Evolutionary conservation across 176 grass and related monocot species (phyloP).

Genomic region (Oryza meridionalis): DNA sequence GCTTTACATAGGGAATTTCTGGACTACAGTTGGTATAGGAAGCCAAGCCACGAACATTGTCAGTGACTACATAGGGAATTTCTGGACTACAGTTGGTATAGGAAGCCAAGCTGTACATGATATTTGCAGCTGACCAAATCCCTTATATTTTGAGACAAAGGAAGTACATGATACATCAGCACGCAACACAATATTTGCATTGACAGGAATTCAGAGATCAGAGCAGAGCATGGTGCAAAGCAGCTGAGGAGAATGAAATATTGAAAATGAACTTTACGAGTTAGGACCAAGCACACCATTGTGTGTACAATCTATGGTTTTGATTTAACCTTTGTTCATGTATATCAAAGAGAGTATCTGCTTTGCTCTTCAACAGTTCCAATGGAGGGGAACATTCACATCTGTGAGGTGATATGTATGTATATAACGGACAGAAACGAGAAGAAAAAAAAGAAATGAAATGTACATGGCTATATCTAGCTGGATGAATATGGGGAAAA

Average conservation of each 20-base stretch:
- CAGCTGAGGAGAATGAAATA: background rate
- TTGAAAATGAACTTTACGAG: background rate
- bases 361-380: slow-evolving; percentile 37
- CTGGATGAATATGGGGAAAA: slow-evolving; percentile 38
- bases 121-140: too few relatives aligned
- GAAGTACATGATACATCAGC: background rate
- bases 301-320: slow-evolving; percentile 22
- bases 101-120: too few relatives aligned
- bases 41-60: background rate
- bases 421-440: slow-evolving; percentile 37
- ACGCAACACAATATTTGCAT: background rate
- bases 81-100: too few relatives aligned
- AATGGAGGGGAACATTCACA: slow-evolving; percentile 36
- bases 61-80: too few relatives aligned
- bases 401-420: slow-evolving; percentile 53
- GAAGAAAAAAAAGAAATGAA: background rate
- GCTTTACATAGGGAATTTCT: background rate
- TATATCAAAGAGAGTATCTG: slow-evolving; percentile 38
- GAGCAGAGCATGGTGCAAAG: background rate
- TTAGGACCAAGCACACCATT: background rate
- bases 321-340: slow-evolving; percentile 35
- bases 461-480: slow-evolving; percentile 64
- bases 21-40: background rate
- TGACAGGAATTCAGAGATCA: background rate
- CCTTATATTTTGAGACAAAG: too few relatives aligned